These are phyloP conservation scores for Plectosphaerella sp. DNA, from an alignment of 2,329 filamentous ascomycete species.

Conservation along the genomic window DNA sequence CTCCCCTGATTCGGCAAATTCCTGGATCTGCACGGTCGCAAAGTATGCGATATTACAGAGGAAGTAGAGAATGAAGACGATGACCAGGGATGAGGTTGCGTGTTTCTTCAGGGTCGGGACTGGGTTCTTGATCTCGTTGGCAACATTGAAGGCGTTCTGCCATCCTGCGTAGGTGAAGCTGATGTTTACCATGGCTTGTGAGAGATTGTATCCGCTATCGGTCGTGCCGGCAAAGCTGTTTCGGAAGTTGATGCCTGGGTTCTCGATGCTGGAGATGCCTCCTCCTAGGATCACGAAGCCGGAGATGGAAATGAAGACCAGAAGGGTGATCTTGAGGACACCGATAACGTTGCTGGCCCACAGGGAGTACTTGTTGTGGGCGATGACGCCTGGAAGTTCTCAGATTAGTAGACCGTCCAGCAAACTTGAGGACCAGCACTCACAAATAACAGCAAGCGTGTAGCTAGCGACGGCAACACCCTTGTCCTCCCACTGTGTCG, in stretches of 20 bases:
- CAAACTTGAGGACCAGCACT: background rate
- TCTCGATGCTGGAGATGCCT: constrained; percentile 17
- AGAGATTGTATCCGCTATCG: constrained; percentile 25
- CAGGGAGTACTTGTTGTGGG: constrained; percentile 51
- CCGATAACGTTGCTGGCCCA: constrained; percentile 52
- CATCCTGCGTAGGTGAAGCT: constrained; percentile 54
- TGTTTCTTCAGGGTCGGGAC: constrained; percentile 46
- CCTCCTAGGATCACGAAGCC: constrained; percentile 54
- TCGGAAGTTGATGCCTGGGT: constrained; percentile 26
- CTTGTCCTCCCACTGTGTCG: constrained; percentile 59
- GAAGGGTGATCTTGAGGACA: constrained; percentile 53
- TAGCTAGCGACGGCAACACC: constrained; percentile 62
- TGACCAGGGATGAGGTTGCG: constrained; percentile 41
- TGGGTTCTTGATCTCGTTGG: constrained; percentile 58
- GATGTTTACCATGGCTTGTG: constrained; percentile 50
- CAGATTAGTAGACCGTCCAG: background rate
- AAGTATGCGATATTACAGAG: constrained; percentile 58
- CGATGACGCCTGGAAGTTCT: constrained; percentile 19
- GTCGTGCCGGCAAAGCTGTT: constrained; percentile 26
- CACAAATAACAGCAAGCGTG: constrained; percentile 50
- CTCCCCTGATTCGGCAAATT: constrained; percentile 44
- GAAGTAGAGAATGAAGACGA: constrained; percentile 50
- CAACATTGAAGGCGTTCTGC: constrained; percentile 55
- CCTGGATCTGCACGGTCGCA: constrained; percentile 46
- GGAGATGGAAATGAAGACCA: constrained; percentile 56